phyloP scores from a whole-genome alignment of 305 asterid genomes.

The Fraxinus albicans region DNA sequence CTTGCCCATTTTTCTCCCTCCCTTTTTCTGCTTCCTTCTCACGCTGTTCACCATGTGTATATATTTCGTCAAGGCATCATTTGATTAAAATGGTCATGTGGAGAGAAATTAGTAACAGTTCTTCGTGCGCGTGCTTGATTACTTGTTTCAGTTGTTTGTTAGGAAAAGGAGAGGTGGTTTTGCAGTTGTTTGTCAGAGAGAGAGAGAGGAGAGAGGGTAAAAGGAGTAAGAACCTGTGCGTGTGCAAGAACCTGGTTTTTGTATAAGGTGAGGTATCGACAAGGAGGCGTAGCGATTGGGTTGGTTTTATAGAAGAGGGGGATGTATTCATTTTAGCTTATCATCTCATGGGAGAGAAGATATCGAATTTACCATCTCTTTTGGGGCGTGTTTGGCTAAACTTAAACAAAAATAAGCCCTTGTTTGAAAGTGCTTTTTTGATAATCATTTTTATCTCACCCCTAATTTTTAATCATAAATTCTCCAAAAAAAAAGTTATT shows the following conservation, averaged over 20 bases:
- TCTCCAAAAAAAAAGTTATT: no score
- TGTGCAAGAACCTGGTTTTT: slow-evolving; percentile 7
- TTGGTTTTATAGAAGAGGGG: background rate
- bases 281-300: background rate
- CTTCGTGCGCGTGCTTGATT: background rate
- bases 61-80: background rate
- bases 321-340: background rate
- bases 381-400: background rate
- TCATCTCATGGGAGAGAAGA: background rate
- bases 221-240: background rate
- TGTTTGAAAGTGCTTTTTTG: background rate
- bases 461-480: background rate
- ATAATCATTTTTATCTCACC: background rate
- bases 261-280: background rate
- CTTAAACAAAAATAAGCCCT: background rate
- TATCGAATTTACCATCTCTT: background rate
- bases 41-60: background rate
- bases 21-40: background rate
- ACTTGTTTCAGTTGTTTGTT: slow-evolving; percentile 17
- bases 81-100: background rate
- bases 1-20: slow-evolving; percentile 22
- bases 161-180: background rate
- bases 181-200: slow-evolving; percentile 20
- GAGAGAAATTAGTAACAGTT: background rate
- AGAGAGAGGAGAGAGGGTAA: background rate